Conservation (phyloP, 2,329 filamentous ascomycete genomes). For the Exophiala aquamarina region DNA sequence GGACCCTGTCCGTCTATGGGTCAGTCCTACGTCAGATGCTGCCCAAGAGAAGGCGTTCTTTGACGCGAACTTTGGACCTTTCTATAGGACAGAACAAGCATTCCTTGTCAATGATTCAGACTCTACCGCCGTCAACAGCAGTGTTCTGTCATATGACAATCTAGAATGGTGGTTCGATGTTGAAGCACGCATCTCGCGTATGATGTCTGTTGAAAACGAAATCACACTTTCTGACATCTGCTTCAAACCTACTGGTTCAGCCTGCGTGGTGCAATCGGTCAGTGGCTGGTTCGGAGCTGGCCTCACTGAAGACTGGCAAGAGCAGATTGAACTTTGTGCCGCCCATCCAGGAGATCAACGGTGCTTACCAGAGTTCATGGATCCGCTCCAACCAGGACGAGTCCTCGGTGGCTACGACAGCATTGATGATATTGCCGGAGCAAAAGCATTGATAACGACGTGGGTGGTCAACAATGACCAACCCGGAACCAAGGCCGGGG, state of each 20-base stretch:
- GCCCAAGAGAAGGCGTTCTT: conserved; percentile 94
- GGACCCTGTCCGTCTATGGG: conserved; percentile 90
- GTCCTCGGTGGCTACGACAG: conserved; percentile 78
- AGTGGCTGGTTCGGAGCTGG: conserved; percentile 79
- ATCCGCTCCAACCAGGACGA: conserved; percentile 82
- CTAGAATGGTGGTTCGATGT: conserved; percentile 92
- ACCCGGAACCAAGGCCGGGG: conserved; percentile 69
- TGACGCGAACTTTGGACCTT: conserved; percentile 88
- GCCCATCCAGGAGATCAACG: conserved; percentile 68
- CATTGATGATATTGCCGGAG: conserved; percentile 60
- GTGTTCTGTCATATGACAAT: conserved; percentile 84
- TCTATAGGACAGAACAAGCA: conserved; percentile 89
- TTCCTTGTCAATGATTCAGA: conserved; percentile 95
- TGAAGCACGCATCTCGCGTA: conserved; percentile 70
- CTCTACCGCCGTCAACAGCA: conserved; percentile 60
- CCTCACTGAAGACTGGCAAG: conserved; percentile 67
- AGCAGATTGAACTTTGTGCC: conserved; percentile 70
- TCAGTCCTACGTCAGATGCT: conserved; percentile 88
- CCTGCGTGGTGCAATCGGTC: conserved; percentile 91
- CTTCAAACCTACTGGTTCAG: conserved; percentile 86
- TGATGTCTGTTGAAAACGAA: conserved; percentile 69
- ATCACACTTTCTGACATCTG: conserved; percentile 80
- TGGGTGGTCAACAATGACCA: conserved; percentile 91
- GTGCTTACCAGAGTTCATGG: conserved; percentile 85
- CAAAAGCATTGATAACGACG: conserved; percentile 79